A percentile compares a stretch with the other conserved stretches of the same genome.
These are phyloP conservation scores for Eucalyptus shirleyi DNA, from an alignment of 345 rosid species.

Conservation along the genomic window DNA sequence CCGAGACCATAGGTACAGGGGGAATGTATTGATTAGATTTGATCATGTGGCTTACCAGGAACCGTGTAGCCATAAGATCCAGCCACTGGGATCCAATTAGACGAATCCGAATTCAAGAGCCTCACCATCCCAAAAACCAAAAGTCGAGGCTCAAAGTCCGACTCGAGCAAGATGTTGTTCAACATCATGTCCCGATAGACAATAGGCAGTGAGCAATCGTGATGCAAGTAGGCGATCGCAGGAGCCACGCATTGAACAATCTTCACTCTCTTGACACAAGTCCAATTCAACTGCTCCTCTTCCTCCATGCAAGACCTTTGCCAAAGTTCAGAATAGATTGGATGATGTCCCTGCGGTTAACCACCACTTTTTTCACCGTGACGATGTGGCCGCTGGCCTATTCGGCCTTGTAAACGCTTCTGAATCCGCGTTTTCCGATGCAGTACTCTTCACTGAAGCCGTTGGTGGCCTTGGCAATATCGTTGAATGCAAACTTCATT, in stretches of 20 bases:
- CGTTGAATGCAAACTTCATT: no score
- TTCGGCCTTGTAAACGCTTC: no score
- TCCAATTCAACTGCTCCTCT: conserved; percentile 16
- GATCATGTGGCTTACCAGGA: no score
- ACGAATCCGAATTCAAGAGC: background rate
- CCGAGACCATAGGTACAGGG: no score
- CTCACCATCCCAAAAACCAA: conserved; percentile 66
- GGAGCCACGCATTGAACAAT: conserved; percentile 49
- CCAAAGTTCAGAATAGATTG: background rate
- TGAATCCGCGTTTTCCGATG: no score
- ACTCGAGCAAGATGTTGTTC: conserved; percentile 44
- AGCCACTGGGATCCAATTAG: conserved; percentile 49
- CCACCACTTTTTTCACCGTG: no score
- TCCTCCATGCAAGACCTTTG: conserved; percentile 22
- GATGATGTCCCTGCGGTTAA: no score
- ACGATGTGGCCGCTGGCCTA: background rate
- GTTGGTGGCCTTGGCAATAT: no score
- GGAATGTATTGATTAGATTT: no score
- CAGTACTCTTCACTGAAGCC: no score
- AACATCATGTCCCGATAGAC: conserved; percentile 43
- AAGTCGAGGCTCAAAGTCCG: conserved; percentile 32
- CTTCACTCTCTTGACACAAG: conserved; percentile 30
- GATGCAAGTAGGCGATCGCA: conserved; percentile 53
- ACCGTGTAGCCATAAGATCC: background rate
- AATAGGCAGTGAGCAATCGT: conserved; percentile 46